Evolutionary conservation across 306 rosid genomes (phyloP).

Genomic region (Vicia villosa): DNA sequence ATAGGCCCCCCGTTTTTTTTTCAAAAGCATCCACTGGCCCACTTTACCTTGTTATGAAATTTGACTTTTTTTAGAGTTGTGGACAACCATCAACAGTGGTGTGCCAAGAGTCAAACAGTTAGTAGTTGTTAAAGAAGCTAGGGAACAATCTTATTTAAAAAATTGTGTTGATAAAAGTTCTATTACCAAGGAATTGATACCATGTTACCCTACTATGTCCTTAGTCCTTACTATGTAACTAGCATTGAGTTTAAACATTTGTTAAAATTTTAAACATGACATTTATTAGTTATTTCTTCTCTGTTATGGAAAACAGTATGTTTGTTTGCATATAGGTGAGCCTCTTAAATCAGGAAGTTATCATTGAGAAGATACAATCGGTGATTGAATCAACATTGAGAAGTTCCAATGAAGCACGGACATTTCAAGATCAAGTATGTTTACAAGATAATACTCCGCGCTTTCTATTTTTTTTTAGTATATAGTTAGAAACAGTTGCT

Average conservation of each 20-base stretch:
- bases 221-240: no score
- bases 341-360: constrained; percentile 83
- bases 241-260: constrained; percentile 15
- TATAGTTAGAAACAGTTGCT: constrained; percentile 30
- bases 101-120: background rate
- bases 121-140: constrained; percentile 4
- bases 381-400: constrained; percentile 84
- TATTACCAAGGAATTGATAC: constrained; percentile 10
- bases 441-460: constrained; percentile 4
- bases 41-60: constrained; percentile 1
- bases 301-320: constrained; percentile 14
- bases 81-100: background rate
- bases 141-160: constrained; percentile 6
- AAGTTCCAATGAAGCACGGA: constrained; percentile 68
- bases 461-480: constrained; percentile 23
- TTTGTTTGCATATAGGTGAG: constrained; percentile 65
- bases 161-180: constrained; percentile 4
- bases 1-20: background rate
- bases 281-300: constrained; percentile 21
- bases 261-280: background rate
- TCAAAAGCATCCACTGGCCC: background rate
- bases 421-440: constrained; percentile 81
- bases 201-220: constrained; percentile 4
- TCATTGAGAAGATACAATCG: constrained; percentile 86
- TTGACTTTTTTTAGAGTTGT: background rate